phyloP scores from a whole-genome alignment of 2,329 filamentous ascomycete species.

The Chaetomium olivaceum region DNA sequence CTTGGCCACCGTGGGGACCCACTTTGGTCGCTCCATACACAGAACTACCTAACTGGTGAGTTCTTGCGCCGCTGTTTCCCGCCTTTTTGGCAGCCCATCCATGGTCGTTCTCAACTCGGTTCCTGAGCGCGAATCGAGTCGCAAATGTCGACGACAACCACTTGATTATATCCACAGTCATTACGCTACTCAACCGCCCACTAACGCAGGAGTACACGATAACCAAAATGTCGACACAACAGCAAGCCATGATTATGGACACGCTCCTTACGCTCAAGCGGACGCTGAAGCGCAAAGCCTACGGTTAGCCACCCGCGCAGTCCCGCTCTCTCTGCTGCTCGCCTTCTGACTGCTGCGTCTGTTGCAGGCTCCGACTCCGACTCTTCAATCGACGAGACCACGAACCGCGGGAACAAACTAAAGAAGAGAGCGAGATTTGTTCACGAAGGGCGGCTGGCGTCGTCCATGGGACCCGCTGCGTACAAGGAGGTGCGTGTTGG shows the following conservation, averaged over 20 bases:
- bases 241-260: conserved; percentile 65
- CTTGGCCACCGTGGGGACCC: background rate
- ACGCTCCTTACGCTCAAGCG: conserved; percentile 69
- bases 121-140: background rate
- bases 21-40: conserved; percentile 2
- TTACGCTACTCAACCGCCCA: background rate
- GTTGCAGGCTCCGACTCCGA: conserved; percentile 74
- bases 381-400: conserved; percentile 66
- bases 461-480: conserved; percentile 63
- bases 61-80: conserved; percentile 22
- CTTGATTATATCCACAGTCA: background rate
- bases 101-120: background rate
- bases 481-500: conserved; percentile 65
- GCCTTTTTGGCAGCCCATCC: conserved; percentile 17
- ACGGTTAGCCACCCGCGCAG: conserved; percentile 49
- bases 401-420: conserved; percentile 77
- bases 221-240: conserved; percentile 49
- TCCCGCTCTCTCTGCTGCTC: background rate
- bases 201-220: background rate
- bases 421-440: conserved; percentile 74
- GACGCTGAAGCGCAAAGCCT: conserved; percentile 63
- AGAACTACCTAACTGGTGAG: too few relatives aligned
- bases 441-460: conserved; percentile 67
- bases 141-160: background rate
- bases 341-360: conserved; percentile 28